Percentiles rank a stretch among this genome's conserved stretches.
Conservation (phyloP, 305 asterid species). For the Nicotiana rustica region DNA sequence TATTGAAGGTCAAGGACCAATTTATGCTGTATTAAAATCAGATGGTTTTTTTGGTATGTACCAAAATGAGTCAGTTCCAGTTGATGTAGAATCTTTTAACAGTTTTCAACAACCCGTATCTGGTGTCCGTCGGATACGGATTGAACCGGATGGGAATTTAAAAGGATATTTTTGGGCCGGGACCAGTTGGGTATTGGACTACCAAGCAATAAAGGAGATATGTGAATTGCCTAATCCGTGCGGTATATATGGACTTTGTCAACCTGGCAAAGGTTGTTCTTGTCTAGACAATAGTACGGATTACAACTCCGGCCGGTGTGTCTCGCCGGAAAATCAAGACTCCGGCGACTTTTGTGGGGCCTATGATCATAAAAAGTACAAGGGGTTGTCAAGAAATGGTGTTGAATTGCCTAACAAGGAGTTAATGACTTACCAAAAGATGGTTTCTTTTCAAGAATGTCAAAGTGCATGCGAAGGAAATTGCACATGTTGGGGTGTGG, state of each 20-base stretch:
- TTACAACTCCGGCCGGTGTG: conserved; percentile 51
- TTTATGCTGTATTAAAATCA: conserved; percentile 57
- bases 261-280: conserved; percentile 66
- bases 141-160: conserved; percentile 81
- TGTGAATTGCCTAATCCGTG: conserved; percentile 82
- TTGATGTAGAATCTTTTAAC: conserved; percentile 74
- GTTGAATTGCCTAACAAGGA: conserved; percentile 84
- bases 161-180: conserved; percentile 92
- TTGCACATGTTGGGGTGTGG: conserved; percentile 95
- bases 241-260: conserved; percentile 78
- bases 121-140: conserved; percentile 67
- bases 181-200: conserved; percentile 70
- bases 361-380: conserved; percentile 47
- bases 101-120: conserved; percentile 62
- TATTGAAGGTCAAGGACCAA: conserved; percentile 60
- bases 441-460: conserved; percentile 58
- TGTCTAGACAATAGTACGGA: conserved; percentile 65
- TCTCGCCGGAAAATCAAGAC: conserved; percentile 35
- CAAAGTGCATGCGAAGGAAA: conserved; percentile 60
- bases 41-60: conserved; percentile 85
- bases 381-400: conserved; percentile 53
- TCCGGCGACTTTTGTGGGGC: conserved; percentile 64
- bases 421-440: conserved; percentile 55
- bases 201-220: conserved; percentile 60
- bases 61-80: conserved; percentile 72